Percentiles rank a stretch among this genome's conserved stretches.
phyloP scores from a whole-genome alignment of 2,329 filamentous ascomycete species.

The Aspergillus amoenus region DNA sequence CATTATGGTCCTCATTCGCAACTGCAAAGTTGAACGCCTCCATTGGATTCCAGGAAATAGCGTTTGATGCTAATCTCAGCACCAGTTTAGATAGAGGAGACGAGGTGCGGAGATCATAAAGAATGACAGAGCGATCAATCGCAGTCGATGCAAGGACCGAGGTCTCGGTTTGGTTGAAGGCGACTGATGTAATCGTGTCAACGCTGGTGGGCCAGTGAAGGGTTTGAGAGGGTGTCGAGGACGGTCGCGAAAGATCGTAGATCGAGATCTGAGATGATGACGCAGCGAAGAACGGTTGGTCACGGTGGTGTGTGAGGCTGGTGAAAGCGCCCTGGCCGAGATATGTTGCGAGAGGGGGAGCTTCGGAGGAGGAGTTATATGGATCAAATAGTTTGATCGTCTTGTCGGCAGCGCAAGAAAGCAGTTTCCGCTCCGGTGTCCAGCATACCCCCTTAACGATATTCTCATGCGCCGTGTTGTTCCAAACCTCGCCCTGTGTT shows the following conservation, averaged over 20 bases:
- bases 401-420: slow-evolving; percentile 83
- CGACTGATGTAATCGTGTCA: slow-evolving; percentile 84
- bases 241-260: slow-evolving; percentile 81
- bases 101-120: slow-evolving; percentile 89
- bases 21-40: slow-evolving; percentile 94
- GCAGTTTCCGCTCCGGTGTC: slow-evolving; percentile 78
- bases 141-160: slow-evolving; percentile 83
- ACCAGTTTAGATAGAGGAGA: slow-evolving; percentile 78
- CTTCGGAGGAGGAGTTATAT: slow-evolving; percentile 68
- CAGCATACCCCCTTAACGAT: slow-evolving; percentile 90
- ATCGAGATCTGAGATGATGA: slow-evolving; percentile 77
- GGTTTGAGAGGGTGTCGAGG: slow-evolving; percentile 73
- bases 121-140: slow-evolving; percentile 79
- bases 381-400: slow-evolving; percentile 91
- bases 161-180: slow-evolving; percentile 93
- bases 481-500: slow-evolving; percentile 71
- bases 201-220: slow-evolving; percentile 83
- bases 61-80: slow-evolving; percentile 79
- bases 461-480: slow-evolving; percentile 82
- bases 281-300: slow-evolving; percentile 72
- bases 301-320: slow-evolving; percentile 77
- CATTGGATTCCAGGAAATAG: slow-evolving; percentile 91
- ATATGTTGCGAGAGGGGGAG: slow-evolving; percentile 79
- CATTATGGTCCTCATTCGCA: slow-evolving; percentile 91
- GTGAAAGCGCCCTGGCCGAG: slow-evolving; percentile 82